Percentiles rank a stretch among this genome's conserved stretches.
These are phyloP conservation scores for Eutypella sp. DNA, from an alignment of 2,329 filamentous ascomycete genomes.

Conservation along the genomic window DNA sequence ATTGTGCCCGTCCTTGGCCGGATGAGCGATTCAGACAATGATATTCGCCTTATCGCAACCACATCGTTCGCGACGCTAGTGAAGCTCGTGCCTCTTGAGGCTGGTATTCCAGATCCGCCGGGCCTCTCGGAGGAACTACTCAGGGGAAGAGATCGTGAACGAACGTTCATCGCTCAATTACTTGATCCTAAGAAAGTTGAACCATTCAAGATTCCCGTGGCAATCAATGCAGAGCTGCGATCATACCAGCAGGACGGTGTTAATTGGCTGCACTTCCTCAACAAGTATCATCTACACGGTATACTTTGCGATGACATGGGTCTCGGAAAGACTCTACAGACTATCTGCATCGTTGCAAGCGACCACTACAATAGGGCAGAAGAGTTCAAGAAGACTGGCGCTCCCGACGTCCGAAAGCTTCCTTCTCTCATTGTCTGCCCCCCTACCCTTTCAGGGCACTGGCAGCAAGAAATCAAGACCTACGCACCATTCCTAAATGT, in stretches of 20 bases:
- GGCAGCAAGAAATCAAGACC: slow-evolving; percentile 95
- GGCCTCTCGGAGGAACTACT: slow-evolving; percentile 85
- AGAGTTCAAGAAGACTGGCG: slow-evolving; percentile 78
- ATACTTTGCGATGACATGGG: slow-evolving; percentile 99
- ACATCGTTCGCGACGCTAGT: slow-evolving; percentile 96
- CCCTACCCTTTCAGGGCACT: slow-evolving; percentile 92
- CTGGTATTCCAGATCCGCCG: slow-evolving; percentile 93
- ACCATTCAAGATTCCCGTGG: slow-evolving; percentile 85
- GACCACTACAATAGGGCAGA: slow-evolving; percentile 92
- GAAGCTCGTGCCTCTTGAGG: slow-evolving; percentile 93
- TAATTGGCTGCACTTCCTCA: slow-evolving; percentile 97
- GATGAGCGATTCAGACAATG: slow-evolving; percentile 98
- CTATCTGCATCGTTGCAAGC: slow-evolving; percentile 94
- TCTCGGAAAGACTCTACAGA: slow-evolving; percentile 94
- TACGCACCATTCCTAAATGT: slow-evolving; percentile 93
- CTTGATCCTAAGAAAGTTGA: slow-evolving; percentile 97
- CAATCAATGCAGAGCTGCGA: slow-evolving; percentile 92
- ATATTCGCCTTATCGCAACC: slow-evolving; percentile 88
- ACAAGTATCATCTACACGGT: slow-evolving; percentile 94
- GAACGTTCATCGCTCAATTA: slow-evolving; percentile 95
- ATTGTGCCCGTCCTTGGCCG: slow-evolving; percentile 94
- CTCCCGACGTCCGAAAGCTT: slow-evolving; percentile 70
- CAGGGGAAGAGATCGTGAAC: slow-evolving; percentile 84
- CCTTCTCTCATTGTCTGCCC: slow-evolving; percentile 95
- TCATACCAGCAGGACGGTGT: slow-evolving; percentile 98